phyloP scores from a whole-genome alignment of 2,329 filamentous ascomycete species.

The Dactylellina parvicollis region DNA sequence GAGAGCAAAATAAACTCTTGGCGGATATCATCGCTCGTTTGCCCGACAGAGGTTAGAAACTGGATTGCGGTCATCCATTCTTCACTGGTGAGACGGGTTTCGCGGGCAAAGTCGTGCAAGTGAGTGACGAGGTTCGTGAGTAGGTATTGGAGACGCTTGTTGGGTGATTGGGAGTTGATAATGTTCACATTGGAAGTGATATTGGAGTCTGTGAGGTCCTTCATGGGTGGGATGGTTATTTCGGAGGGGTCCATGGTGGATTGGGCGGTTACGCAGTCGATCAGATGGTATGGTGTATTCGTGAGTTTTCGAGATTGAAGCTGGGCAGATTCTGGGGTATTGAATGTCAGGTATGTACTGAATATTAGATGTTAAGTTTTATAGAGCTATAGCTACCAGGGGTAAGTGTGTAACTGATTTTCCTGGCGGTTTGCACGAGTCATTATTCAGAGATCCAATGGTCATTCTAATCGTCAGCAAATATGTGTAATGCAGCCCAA shows the following conservation, averaged over 20 bases:
- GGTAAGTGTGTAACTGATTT: background rate
- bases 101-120: conserved; percentile 82
- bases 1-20: conserved; percentile 84
- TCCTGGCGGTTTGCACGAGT: background rate
- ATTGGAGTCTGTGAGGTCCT: conserved; percentile 80
- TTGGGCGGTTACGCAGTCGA: too few species aligned
- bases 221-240: conserved; percentile 67
- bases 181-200: conserved; percentile 79
- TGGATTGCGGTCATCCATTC: conserved; percentile 81
- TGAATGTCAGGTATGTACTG: too few species aligned
- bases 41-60: conserved; percentile 76
- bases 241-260: conserved; percentile 63
- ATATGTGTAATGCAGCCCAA: background rate
- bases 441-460: background rate
- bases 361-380: too few species aligned
- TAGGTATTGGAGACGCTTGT: conserved; percentile 67
- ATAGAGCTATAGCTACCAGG: too few species aligned
- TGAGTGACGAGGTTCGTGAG: conserved; percentile 78
- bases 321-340: too few species aligned
- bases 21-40: conserved; percentile 78
- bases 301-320: too few species aligned
- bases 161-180: conserved; percentile 76
- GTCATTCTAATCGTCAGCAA: background rate
- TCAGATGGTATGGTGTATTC: too few species aligned
- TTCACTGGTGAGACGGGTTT: conserved; percentile 77